A percentile compares a stretch with the other conserved stretches of the same genome.
These are phyloP conservation scores for Mitragyna speciosa DNA, from an alignment of 257 asterid genomes.

Conservation along the genomic window DNA sequence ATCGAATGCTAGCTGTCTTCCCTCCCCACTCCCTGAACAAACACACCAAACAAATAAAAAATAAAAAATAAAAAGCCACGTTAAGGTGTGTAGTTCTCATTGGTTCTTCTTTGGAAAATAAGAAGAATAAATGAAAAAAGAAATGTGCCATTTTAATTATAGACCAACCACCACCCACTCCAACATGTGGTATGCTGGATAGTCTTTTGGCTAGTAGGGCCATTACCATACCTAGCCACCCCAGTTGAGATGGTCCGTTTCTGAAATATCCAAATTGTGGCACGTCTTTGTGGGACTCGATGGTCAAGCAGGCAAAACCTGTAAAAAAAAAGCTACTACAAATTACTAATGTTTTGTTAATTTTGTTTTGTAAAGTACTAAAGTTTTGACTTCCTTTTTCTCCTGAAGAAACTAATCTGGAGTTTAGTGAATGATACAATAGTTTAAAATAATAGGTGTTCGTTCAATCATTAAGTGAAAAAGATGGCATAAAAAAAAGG, in stretches of 20 bases:
- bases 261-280: constrained; percentile 43
- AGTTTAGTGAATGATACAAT: neutral
- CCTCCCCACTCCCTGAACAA: neutral
- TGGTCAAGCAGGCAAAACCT: neutral
- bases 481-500: constrained; percentile 13
- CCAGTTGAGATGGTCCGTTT: constrained; percentile 42
- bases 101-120: neutral
- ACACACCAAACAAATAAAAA: neutral
- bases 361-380: neutral
- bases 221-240: constrained; percentile 39
- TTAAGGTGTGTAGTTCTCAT: neutral
- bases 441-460: neutral
- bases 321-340: neutral
- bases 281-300: constrained; percentile 34
- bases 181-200: constrained; percentile 78
- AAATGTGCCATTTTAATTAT: constrained; percentile 30
- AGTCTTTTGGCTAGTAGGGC: constrained; percentile 58
- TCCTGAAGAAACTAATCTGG: neutral
- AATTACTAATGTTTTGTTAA: neutral
- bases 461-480: neutral
- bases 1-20: neutral
- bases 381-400: neutral
- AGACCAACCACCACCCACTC: constrained; percentile 54
- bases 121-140: no score
- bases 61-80: neutral